phyloP scores from a whole-genome alignment of 2,329 filamentous ascomycete genomes.

The Pyrenophora seminiperda region DNA sequence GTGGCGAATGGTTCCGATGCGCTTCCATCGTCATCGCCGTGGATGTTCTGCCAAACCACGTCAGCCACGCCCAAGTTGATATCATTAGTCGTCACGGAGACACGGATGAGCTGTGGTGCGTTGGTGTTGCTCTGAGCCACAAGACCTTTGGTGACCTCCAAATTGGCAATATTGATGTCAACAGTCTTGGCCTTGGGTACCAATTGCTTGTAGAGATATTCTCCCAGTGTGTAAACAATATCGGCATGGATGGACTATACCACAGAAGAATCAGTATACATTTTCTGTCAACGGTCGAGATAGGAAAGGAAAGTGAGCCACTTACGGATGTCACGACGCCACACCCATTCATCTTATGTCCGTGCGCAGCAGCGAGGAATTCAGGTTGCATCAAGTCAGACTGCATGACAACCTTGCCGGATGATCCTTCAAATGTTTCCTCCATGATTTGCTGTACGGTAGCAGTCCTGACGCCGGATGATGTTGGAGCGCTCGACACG shows the following conservation, averaged over 20 bases:
- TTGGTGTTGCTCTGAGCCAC: neutral
- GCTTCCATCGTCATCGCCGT: neutral
- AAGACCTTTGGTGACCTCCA: neutral
- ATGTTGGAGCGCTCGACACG: neutral
- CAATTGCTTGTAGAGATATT: slow-evolving; percentile 41
- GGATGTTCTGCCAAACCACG: neutral
- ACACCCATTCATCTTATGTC: slow-evolving; percentile 7
- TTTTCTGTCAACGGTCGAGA: too few relatives aligned
- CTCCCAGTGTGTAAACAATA: slow-evolving; percentile 58
- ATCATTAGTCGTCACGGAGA: neutral
- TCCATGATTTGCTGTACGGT: slow-evolving; percentile 1
- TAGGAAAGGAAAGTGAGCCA: neutral
- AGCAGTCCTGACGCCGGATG: neutral
- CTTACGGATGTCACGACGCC: slow-evolving; percentile 39
- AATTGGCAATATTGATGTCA: neutral
- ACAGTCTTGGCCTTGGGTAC: neutral
- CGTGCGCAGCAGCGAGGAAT: slow-evolving; percentile 25
- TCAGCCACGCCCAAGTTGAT: neutral
- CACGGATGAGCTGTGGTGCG: neutral
- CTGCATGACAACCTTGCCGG: slow-evolving; percentile 15
- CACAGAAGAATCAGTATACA: too few relatives aligned
- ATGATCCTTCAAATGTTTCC: neutral
- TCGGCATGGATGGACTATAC: slow-evolving; percentile 51
- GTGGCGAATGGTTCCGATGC: neutral
- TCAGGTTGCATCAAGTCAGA: slow-evolving; percentile 14